phyloP scores from a whole-genome alignment of 83 land plant genomes.

The Larix sibirica region DNA sequence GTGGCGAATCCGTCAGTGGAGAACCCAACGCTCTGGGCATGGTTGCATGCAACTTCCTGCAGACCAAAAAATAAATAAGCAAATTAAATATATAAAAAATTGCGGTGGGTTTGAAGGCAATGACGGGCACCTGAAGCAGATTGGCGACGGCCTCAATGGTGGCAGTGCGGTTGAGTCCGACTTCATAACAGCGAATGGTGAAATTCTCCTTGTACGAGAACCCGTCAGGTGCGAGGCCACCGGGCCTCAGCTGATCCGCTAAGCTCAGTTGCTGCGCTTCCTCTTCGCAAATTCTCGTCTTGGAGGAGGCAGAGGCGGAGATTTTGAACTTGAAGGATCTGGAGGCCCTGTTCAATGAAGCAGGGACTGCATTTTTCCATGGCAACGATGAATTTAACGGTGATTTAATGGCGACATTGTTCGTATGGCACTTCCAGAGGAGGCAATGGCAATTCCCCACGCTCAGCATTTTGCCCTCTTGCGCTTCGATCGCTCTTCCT shows the following conservation, averaged over 20 bases:
- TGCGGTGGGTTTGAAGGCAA: neutral
- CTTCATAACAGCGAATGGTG: conserved; percentile 80
- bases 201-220: conserved; percentile 76
- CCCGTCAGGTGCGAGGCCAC: conserved; percentile 57
- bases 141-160: conserved; percentile 92
- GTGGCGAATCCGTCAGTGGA: conserved; percentile 97
- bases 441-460: too few relatives aligned
- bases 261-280: conserved; percentile 8
- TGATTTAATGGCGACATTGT: too few relatives aligned
- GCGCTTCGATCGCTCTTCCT: too few relatives aligned
- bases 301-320: too few relatives aligned
- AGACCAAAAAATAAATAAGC: neutral
- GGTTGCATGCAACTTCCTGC: conserved; percentile 96
- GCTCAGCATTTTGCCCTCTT: too few relatives aligned
- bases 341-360: too few relatives aligned
- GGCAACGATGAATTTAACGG: too few relatives aligned
- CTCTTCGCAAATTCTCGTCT: neutral
- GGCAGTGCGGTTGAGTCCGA: conserved; percentile 79
- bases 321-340: too few relatives aligned
- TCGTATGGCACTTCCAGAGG: too few relatives aligned
- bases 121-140: conserved; percentile 73
- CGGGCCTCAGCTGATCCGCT: conserved; percentile 58
- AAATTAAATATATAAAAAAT: neutral
- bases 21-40: conserved; percentile 93
- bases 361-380: too few relatives aligned